Conservation (phyloP, 2,329 filamentous ascomycete genomes). For the Sclerotiophoma versabilis region DNA sequence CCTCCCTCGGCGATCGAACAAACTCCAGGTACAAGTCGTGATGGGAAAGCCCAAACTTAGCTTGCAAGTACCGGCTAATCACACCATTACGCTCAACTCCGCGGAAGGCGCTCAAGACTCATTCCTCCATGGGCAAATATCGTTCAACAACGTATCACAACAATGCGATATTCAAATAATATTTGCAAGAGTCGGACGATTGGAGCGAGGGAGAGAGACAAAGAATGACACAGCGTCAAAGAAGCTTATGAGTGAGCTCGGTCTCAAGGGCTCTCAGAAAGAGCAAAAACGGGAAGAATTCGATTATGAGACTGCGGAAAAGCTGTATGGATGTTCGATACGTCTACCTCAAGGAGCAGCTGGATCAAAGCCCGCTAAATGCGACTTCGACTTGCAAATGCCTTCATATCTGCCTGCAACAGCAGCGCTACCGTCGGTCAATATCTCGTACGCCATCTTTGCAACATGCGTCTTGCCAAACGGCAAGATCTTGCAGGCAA, state of each 20-base stretch:
- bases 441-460: slow-evolving; percentile 10
- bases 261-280: slow-evolving; percentile 9
- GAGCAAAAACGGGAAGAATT: slow-evolving; percentile 5
- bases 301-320: slow-evolving; percentile 10
- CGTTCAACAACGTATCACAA: slow-evolving; percentile 1
- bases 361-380: slow-evolving; percentile 6
- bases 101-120: neutral
- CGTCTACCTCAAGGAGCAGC: neutral
- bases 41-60: slow-evolving; percentile 12
- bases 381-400: neutral
- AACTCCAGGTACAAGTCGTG: neutral
- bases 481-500: neutral
- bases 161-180: slow-evolving; percentile 8
- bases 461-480: slow-evolving; percentile 2
- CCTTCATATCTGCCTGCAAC: slow-evolving; percentile 12
- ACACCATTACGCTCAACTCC: slow-evolving; percentile 1
- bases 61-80: slow-evolving; percentile 4
- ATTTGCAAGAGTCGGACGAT: slow-evolving; percentile 12
- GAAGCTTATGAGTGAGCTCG: slow-evolving; percentile 7
- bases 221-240: neutral
- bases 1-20: neutral
- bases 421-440: slow-evolving; percentile 1
- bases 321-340: neutral
- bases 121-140: neutral
- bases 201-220: neutral